Percentiles rank a stretch among this genome's conserved stretches.
These are phyloP conservation scores for Grosmannia penicillata DNA, from an alignment of 2,329 filamentous ascomycete genomes.

Conservation along the genomic window DNA sequence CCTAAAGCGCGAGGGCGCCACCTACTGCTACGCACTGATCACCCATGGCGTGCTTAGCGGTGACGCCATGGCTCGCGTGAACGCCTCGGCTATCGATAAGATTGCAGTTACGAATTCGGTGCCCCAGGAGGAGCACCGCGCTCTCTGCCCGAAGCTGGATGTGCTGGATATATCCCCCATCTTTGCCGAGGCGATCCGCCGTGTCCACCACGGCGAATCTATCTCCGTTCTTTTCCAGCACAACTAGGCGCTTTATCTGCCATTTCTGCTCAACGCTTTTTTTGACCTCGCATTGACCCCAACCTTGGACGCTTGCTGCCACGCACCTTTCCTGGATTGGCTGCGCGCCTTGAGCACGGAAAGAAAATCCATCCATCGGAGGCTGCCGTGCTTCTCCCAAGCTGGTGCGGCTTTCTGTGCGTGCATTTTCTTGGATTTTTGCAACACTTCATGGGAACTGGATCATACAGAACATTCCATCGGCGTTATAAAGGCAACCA, in stretches of 20 bases:
- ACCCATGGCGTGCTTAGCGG: conserved; percentile 93
- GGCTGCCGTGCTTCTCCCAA: too few species aligned
- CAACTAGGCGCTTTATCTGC: conserved; percentile 30
- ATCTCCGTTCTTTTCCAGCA: conserved; percentile 91
- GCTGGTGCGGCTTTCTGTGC: too few species aligned
- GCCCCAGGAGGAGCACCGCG: conserved; percentile 69
- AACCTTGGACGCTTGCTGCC: too few species aligned
- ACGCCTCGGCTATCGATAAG: conserved; percentile 82
- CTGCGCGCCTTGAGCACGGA: too few species aligned
- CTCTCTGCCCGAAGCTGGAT: conserved; percentile 72
- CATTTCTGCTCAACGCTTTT: background rate
- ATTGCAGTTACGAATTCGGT: conserved; percentile 93
- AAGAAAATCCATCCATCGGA: too few species aligned
- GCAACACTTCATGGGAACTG: too few species aligned
- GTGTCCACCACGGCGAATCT: conserved; percentile 94
- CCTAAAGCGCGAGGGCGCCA: conserved; percentile 92
- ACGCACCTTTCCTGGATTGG: background rate
- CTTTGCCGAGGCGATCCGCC: conserved; percentile 88
- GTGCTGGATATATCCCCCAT: conserved; percentile 82
- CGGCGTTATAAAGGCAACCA: too few species aligned
- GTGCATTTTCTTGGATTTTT: too few species aligned
- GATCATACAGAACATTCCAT: background rate
- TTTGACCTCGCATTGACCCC: background rate
- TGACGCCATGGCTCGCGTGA: conserved; percentile 87
- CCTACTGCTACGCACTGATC: conserved; percentile 76